A percentile compares a stretch with the other conserved stretches of the same genome.
Evolutionary conservation across 2,329 filamentous ascomycete genomes (phyloP).

Genomic region (Colletotrichum sansevieriae): DNA sequence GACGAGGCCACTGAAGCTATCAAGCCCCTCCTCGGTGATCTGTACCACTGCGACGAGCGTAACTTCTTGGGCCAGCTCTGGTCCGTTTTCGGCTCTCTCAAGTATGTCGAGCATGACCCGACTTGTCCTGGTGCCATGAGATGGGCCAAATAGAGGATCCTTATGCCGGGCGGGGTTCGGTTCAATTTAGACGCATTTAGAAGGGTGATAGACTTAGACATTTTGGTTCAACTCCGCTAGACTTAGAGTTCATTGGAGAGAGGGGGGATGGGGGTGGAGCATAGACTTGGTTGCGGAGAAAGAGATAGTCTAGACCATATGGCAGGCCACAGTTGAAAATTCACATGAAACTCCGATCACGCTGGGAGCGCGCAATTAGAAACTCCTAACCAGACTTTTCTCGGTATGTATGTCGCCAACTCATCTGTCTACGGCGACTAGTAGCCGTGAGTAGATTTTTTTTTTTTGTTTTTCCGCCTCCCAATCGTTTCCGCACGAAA

Average conservation of each 20-base stretch:
- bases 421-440: too few species aligned
- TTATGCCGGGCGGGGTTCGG: too few species aligned
- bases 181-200: constrained; percentile 22
- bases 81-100: constrained; percentile 60
- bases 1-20: constrained; percentile 70
- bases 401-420: too few species aligned
- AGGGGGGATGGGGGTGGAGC: background rate
- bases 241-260: background rate
- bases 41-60: constrained; percentile 62
- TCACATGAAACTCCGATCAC: background rate
- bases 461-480: too few species aligned
- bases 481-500: too few species aligned
- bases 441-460: too few species aligned
- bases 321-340: constrained; percentile 2
- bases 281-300: constrained; percentile 1
- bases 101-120: constrained; percentile 60
- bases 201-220: constrained; percentile 29
- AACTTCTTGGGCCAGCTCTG: constrained; percentile 61
- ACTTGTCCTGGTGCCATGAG: constrained; percentile 52
- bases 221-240: constrained; percentile 6
- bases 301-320: constrained; percentile 6
- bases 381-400: background rate
- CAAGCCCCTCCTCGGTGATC: constrained; percentile 66
- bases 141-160: constrained; percentile 48
- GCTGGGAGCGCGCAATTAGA: background rate